Evolutionary conservation across 1,284 basidiomycete species (phyloP).

Genomic region (Sutorius eximius): DNA sequence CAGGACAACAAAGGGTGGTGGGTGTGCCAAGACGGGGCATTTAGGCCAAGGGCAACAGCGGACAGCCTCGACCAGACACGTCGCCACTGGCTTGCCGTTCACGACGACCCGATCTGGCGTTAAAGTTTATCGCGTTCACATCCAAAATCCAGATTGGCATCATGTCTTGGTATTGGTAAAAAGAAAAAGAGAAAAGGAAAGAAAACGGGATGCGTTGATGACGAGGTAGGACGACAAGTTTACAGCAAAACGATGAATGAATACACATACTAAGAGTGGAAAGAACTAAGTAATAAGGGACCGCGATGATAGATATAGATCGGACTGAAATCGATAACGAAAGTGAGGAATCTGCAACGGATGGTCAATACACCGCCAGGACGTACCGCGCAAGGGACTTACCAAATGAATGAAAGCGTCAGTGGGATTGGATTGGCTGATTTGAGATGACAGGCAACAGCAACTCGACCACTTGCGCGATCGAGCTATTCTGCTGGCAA

Average conservation of each 20-base stretch:
- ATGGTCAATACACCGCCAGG: conserved; percentile 13
- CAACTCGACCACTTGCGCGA: conserved; percentile 57
- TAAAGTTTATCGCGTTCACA: neutral
- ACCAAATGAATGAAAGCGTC: conserved; percentile 21
- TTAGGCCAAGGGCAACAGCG: conserved; percentile 21
- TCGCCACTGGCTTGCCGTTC: conserved; percentile 11
- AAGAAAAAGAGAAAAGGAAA: conserved; percentile 2
- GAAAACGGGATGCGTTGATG: conserved; percentile 22
- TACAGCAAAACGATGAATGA: conserved; percentile 30
- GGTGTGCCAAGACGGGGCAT: conserved; percentile 26
- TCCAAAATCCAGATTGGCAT: conserved; percentile 17
- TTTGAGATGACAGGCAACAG: conserved; percentile 47
- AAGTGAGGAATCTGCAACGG: conserved; percentile 11
- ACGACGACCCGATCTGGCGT: conserved; percentile 12
- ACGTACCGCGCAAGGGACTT: conserved; percentile 10
- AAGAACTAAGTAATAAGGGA: conserved; percentile 26
- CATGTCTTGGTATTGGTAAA: conserved; percentile 12
- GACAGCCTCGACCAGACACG: conserved; percentile 25
- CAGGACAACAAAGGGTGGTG: conserved; percentile 19
- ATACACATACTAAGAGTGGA: conserved; percentile 30
- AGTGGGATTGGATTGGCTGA: conserved; percentile 26
- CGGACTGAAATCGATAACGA: conserved; percentile 24
- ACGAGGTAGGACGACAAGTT: conserved; percentile 26
- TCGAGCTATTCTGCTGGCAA: conserved; percentile 71
- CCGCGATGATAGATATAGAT: conserved; percentile 31